phyloP scores from a whole-genome alignment of 73 alveolate genomes.

The Symbiodinium pilosum region DNA sequence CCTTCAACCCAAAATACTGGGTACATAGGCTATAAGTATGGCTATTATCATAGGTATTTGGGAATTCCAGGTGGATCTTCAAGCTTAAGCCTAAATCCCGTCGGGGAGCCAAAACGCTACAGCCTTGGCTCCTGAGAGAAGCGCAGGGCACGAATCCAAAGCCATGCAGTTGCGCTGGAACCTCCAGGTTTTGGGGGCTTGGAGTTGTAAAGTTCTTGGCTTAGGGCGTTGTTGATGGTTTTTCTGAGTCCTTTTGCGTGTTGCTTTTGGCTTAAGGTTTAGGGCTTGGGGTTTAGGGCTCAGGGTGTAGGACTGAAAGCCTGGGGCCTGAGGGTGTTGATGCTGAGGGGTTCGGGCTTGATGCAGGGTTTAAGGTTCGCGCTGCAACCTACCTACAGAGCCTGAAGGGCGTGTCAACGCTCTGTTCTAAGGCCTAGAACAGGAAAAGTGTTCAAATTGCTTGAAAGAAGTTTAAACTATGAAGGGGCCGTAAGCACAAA shows the following conservation, averaged over 20 bases:
- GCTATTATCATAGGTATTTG: too few relatives aligned
- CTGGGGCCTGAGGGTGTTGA: not conserved
- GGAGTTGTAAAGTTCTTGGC: too few relatives aligned
- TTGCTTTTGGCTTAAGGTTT: too few relatives aligned
- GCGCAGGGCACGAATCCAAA: not conserved
- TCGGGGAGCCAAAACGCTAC: not conserved
- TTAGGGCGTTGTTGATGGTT: too few relatives aligned
- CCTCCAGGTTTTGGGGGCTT: not conserved
- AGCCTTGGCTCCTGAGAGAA: not conserved
- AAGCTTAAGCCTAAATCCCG: not conserved
- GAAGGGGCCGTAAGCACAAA: not conserved
- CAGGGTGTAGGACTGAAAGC: not conserved
- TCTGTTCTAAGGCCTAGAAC: too few relatives aligned
- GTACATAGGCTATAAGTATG: too few relatives aligned
- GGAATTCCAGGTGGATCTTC: too few relatives aligned
- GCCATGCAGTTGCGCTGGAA: constrained; percentile 21
- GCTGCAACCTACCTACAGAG: not conserved
- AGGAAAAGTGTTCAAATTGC: not conserved
- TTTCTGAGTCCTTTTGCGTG: too few relatives aligned
- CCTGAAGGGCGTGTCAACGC: too few relatives aligned
- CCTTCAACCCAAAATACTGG: too few relatives aligned
- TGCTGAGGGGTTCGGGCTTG: too few relatives aligned
- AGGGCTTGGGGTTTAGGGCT: not conserved
- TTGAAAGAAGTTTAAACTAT: not conserved
- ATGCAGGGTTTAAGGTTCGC: not conserved